Base-by-base conservation (phyloP, 2,329 filamentous ascomycete genomes). In the Monosporascus ibericus region DNA sequence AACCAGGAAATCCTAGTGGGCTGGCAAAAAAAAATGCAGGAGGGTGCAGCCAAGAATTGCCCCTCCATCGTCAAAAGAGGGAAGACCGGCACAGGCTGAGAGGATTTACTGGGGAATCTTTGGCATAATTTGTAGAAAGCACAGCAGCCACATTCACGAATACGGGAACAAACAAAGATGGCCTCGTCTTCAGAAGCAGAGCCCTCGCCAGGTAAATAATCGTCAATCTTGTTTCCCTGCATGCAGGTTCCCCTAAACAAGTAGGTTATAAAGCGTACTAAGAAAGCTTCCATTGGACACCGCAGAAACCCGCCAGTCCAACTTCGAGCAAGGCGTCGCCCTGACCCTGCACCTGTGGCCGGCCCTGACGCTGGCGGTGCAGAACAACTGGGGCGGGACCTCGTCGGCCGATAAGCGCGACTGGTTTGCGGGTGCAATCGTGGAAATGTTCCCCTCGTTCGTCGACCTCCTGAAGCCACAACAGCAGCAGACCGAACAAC, bases 381-480 rank as follows among this genome's bases (percentile, higher is more conserved):
- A 88, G 68, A 90, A 90, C 69, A 79, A 84, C 72, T 96, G 92
- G 87, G 94, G 92, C 63, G 94, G 92, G 2, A 84, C 89, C 40
- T 85, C 90, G 65, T 87, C 85, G 22, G 70, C 78, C 55, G 90
- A 95, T 71, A 97, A 97, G 76, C 88, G 92, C 64, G 92, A 96
- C 78, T 97, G 92, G 92, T 89, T 99, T 64, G 92, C 89, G 49
- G 92, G 91, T 58, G 88, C 88, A 44, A 79, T 97, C 50, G 87
- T 86, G 54, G 90, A 96, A 25, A 82, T 96, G 57, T 87, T 96
- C 61, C 75, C 77, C 22, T 80, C 91, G 59, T 82, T 96, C 59
- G 72, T 73, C 52, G 67, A 67, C 53, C 56, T 70, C 52, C 70
- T 73, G 44, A 48, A 20, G 44, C 38, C 30, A 11, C 49, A 49